Conservation (phyloP, 2,329 filamentous ascomycete species). For the Lecanicillium sp. region DNA sequence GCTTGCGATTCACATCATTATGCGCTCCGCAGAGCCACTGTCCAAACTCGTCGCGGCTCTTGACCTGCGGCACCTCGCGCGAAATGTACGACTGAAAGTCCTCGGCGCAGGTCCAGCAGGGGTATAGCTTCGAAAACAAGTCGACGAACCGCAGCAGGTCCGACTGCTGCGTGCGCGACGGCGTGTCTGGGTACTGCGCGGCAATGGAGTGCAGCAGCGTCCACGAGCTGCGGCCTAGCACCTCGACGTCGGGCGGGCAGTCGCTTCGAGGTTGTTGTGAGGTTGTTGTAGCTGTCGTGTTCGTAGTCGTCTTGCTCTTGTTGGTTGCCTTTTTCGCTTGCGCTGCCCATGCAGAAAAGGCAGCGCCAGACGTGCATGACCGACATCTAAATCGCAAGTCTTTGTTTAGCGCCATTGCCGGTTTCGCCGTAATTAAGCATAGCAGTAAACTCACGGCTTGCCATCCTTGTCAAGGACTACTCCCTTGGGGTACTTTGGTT, state of each 20-base stretch:
- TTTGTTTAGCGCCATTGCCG: not conserved
- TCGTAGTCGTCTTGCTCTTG: constrained; percentile 16
- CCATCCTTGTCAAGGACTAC: constrained; percentile 72
- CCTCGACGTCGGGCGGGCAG: constrained; percentile 86
- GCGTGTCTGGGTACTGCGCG: constrained; percentile 69
- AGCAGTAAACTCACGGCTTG: constrained; percentile 60
- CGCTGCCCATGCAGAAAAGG: constrained; percentile 51
- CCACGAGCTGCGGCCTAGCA: constrained; percentile 82
- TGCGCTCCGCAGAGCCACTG: constrained; percentile 79
- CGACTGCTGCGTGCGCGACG: constrained; percentile 59
- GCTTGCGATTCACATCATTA: constrained; percentile 79
- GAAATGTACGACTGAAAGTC: constrained; percentile 81
- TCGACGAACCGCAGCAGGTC: constrained; percentile 72
- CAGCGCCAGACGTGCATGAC: constrained; percentile 51
- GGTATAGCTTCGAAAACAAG: constrained; percentile 80
- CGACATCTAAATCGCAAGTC: constrained; percentile 48
- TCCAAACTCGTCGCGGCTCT: constrained; percentile 62
- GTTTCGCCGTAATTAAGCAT: constrained; percentile 13
- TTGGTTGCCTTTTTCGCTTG: constrained; percentile 35
- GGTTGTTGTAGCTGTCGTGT: constrained; percentile 25
- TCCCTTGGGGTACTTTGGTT: constrained; percentile 55
- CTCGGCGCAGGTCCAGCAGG: constrained; percentile 90
- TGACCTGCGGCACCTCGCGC: constrained; percentile 55
- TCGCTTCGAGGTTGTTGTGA: constrained; percentile 36
- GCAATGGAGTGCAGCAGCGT: constrained; percentile 88